Percentiles rank a stretch among this genome's conserved stretches.
phyloP scores from a whole-genome alignment of 139 green algal genomes.

The Axilococcus clingmanii region DNA sequence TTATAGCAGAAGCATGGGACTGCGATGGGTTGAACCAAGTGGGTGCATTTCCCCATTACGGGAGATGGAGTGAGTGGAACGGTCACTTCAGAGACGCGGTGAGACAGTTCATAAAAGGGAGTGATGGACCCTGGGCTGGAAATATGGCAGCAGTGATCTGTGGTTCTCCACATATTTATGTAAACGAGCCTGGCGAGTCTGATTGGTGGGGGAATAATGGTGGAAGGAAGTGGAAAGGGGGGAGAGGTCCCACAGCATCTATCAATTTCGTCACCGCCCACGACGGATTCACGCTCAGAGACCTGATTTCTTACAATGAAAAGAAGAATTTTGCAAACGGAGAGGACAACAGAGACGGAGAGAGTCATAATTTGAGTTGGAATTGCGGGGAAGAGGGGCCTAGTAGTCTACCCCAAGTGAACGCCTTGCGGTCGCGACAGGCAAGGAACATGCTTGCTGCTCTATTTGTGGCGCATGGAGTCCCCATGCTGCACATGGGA shows the following conservation, averaged over 20 bases:
- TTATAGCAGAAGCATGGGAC: slow-evolving; percentile 99
- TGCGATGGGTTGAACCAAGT: slow-evolving; percentile 96
- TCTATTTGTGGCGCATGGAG: slow-evolving; percentile 79
- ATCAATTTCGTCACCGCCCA: slow-evolving; percentile 98
- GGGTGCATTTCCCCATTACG: slow-evolving; percentile 92
- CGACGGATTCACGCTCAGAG: slow-evolving; percentile 93
- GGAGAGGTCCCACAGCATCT: slow-evolving; percentile 58
- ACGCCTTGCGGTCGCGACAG: slow-evolving; percentile 51
- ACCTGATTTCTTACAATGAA: slow-evolving; percentile 91
- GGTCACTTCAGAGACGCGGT: slow-evolving; percentile 87
- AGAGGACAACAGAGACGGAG: slow-evolving; percentile 80
- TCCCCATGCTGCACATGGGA: slow-evolving; percentile 95
- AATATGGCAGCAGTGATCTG: slow-evolving; percentile 70
- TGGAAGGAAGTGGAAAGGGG: slow-evolving; percentile 59
- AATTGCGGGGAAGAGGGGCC: slow-evolving; percentile 93
- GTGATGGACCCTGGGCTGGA: slow-evolving; percentile 67
- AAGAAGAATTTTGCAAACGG: slow-evolving; percentile 95
- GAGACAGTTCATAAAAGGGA: slow-evolving; percentile 85
- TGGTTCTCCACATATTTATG: slow-evolving; percentile 75
- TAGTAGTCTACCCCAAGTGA: slow-evolving; percentile 35
- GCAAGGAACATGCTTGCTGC: slow-evolving; percentile 82
- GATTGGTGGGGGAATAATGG: slow-evolving; percentile 60
- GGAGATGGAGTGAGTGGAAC: slow-evolving; percentile 97
- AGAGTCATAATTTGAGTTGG: slow-evolving; percentile 94
- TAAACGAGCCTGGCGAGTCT: slow-evolving; percentile 29